Evolutionary conservation across 1,139 yeast species (phyloP), one percentile per base, ranked within the genome.

Genomic region (Candida smagusa): DNA sequence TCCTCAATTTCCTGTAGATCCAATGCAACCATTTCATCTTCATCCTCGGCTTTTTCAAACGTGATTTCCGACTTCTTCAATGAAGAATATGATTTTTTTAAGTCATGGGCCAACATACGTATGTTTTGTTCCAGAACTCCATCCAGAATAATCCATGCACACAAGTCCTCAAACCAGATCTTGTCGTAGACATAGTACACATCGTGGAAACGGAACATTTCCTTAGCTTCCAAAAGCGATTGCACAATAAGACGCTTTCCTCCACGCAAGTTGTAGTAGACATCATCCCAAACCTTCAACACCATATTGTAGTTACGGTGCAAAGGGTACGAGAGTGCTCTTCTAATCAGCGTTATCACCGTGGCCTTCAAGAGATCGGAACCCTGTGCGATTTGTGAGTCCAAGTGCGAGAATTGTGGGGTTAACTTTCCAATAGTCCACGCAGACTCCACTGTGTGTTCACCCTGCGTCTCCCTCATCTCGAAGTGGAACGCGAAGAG

Each of bases 401-500:
- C 97, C 30, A 92, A 64, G 46, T 74, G 79, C 6, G 90, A 58
- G 28, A 90, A 62, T 50, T 87, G 92, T 0, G 97, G 96, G 0
- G 81, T 66, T 26, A 92, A 56, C 50, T 84, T 88, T 2, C 97
- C 97, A 9, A 92, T 74, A 0, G 94, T 83, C 98, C 97, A 92
- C 0, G 95, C 89, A 44, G 95, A 84, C 59, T 92, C 98, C 7
- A 84, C 80, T 13, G 80, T 87, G 37, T 80, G 79, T 16, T 85
- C 95, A 7, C 95, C 96, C 52, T 72, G 77, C 22, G 80, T 84
- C 37, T 84, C 85, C 28, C 96, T 65, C 35, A 73, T 57, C 45
- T 92, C 97, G 54, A 82, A 89, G 41, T 77, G 74, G 50, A 79
- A 84, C 0, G 86, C 80, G 59, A 85, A 92, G 13, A 92, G 52